Percentiles rank a stretch among this genome's conserved stretches.
phyloP scores from a whole-genome alignment of 2,329 filamentous ascomycete genomes.

The Ustulina deusta region DNA sequence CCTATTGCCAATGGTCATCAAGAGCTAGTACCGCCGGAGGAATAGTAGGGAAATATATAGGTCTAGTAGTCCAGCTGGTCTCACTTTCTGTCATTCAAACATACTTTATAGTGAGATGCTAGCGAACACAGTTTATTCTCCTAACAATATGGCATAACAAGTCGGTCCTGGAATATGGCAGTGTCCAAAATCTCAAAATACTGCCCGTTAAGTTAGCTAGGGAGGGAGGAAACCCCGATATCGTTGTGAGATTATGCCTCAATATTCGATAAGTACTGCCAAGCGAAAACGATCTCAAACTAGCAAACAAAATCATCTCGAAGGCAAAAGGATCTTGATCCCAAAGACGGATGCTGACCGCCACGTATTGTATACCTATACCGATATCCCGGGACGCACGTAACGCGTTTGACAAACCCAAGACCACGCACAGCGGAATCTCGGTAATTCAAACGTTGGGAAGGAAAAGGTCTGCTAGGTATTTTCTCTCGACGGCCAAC shows the following conservation, averaged over 20 bases:
- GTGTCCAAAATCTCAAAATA: neutral
- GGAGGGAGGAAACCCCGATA: too few relatives aligned
- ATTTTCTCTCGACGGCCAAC: too few relatives aligned
- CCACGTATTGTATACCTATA: neutral
- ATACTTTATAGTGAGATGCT: neutral
- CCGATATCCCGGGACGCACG: neutral
- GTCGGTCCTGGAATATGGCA: neutral
- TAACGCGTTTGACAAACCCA: constrained; percentile 14
- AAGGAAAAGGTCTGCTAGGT: neutral
- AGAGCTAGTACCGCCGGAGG: neutral
- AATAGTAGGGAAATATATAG: neutral
- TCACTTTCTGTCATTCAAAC: neutral
- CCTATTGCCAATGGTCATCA: neutral
- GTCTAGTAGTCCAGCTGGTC: neutral
- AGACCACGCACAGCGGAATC: neutral
- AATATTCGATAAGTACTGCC: neutral
- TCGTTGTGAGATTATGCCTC: neutral
- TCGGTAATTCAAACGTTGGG: constrained; percentile 1
- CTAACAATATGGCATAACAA: neutral
- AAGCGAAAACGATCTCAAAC: neutral
- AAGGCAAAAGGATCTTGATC: neutral
- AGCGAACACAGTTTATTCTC: neutral
- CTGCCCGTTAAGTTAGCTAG: too few relatives aligned
- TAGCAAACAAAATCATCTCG: neutral
- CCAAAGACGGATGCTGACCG: neutral